These are phyloP conservation scores for Hygrophila difformis DNA, from an alignment of 257 asterid species.

Conservation along the genomic window DNA sequence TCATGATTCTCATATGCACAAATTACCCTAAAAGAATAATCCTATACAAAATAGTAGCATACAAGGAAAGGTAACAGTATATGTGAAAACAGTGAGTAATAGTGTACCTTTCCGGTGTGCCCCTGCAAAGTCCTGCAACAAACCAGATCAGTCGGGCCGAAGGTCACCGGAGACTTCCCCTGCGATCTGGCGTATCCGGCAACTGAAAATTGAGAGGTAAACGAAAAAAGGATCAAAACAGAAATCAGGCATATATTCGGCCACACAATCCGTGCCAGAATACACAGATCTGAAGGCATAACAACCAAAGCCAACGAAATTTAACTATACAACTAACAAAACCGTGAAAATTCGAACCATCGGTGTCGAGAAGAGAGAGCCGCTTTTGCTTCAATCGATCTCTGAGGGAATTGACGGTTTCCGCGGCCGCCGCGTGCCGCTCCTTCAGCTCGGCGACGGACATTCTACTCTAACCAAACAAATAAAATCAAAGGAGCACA, in stretches of 20 bases:
- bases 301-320: too few species aligned
- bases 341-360: slow-evolving; percentile 33
- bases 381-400: slow-evolving; percentile 71
- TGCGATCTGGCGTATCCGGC: slow-evolving; percentile 74
- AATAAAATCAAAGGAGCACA: background rate
- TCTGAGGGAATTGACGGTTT: slow-evolving; percentile 61
- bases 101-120: slow-evolving; percentile 78
- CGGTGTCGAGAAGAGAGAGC: slow-evolving; percentile 77
- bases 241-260: background rate
- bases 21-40: too few species aligned
- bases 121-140: slow-evolving; percentile 96
- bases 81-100: background rate
- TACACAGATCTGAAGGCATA: slow-evolving; percentile 29
- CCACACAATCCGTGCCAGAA: slow-evolving; percentile 14
- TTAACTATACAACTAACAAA: slow-evolving; percentile 3
- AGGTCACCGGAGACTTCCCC: slow-evolving; percentile 64
- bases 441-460: slow-evolving; percentile 84
- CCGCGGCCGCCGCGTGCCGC: slow-evolving; percentile 85
- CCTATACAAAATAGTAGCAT: too few species aligned
- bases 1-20: background rate
- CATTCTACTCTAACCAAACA: slow-evolving; percentile 21
- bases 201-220: slow-evolving; percentile 30
- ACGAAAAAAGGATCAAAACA: background rate
- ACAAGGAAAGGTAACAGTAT: too few species aligned
- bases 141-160: slow-evolving; percentile 96